These are phyloP conservation scores for Durio zibethinus DNA, from an alignment of 345 rosid species.

Conservation along the genomic window DNA sequence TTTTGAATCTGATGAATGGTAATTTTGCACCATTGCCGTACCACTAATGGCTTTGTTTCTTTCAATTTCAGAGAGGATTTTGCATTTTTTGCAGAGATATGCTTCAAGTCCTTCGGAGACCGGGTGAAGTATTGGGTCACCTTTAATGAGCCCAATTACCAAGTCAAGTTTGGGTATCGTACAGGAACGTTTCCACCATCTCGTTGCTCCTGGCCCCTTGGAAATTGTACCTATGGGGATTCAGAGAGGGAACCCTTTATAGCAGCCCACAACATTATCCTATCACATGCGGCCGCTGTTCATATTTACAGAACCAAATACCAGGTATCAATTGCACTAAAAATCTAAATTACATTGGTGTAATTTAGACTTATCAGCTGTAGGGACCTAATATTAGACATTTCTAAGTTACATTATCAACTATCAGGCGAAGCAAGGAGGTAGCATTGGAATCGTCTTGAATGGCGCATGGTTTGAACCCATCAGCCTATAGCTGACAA, in stretches of 20 bases:
- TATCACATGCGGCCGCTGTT: conserved; percentile 56
- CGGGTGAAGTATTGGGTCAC: conserved; percentile 64
- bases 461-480: conserved; percentile 58
- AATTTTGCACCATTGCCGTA: neutral
- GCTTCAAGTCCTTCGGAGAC: conserved; percentile 62
- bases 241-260: conserved; percentile 51
- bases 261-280: conserved; percentile 54
- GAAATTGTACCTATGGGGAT: conserved; percentile 51
- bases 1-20: neutral
- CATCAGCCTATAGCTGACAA: conserved; percentile 44
- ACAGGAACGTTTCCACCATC: conserved; percentile 41
- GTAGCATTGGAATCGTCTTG: conserved; percentile 56
- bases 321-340: conserved; percentile 49
- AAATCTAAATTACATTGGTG: conserved; percentile 43
- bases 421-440: conserved; percentile 47
- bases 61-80: conserved; percentile 46
- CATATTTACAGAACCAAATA: conserved; percentile 40
- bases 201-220: conserved; percentile 46
- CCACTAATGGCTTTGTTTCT: neutral
- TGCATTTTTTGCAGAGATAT: conserved; percentile 43
- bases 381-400: neutral
- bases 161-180: conserved; percentile 27
- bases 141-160: conserved; percentile 54
- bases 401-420: neutral
- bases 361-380: neutral